Evolutionary conservation across 2,329 filamentous ascomycete genomes (phyloP), one percentile per base, ranked within the genome.

Genomic region (Westerdykella aurantiaca): DNA sequence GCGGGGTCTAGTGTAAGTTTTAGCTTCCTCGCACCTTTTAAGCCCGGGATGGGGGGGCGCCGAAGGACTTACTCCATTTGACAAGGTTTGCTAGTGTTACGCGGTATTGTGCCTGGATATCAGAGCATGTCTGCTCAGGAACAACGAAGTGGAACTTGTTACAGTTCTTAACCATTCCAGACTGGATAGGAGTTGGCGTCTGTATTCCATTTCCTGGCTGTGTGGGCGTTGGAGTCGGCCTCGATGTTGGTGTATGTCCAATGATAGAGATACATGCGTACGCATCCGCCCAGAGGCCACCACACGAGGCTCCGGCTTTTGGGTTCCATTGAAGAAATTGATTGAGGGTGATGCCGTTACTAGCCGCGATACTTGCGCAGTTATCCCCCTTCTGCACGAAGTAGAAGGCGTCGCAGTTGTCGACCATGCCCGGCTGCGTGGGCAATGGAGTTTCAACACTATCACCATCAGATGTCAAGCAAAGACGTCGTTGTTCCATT

Each of bases 41-140:
- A n/a, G n/a, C n/a, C n/a, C n/a, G n/a, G n/a, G n/a, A n/a, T n/a
- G n/a, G n/a, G n/a, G n/a, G n/a, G n/a, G n/a, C n/a, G n/a, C n/a
- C n/a, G n/a, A n/a, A n/a, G n/a, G n/a, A n/a, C n/a, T n/a, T n/a
- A 40, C 48, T 54, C 51, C 51, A 54, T 39, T 42, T 46, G 5
- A 34, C 18, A 34, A 53, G 47, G n/a, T 49, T 31, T 4, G 38
- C 34, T 23, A 46, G 31, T 6, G 23, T 43, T 21, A 54, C 47
- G 5, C 23, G 37, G 34, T 47, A 44, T 17, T 31, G 17, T 13
- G 17, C 34, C n/a, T 38, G 16, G 31, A 52, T 37, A n/a, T 13
- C 21, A 11, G n/a, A 7, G 39, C 38, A 53, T 9, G 4, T 43
- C 10, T 46, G 48, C 1, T 38, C 35, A 4, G 12, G n/a, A 14